Evolutionary conservation across 1,284 basidiomycete genomes (phyloP).

Genomic region (Apiotrichum veenhuisii): DNA sequence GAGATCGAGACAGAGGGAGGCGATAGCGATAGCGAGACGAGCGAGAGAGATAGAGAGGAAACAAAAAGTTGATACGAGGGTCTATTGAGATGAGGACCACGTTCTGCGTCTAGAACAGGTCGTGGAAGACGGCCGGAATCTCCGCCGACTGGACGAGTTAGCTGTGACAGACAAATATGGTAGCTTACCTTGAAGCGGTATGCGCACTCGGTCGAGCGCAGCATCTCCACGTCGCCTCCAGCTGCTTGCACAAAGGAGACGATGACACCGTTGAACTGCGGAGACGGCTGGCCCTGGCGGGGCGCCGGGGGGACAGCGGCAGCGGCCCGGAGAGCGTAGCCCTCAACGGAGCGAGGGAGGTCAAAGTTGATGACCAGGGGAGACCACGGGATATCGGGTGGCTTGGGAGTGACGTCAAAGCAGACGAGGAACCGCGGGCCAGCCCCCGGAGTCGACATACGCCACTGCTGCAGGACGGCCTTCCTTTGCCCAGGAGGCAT

Average conservation of each 20-base stretch:
- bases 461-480: slow-evolving; percentile 58
- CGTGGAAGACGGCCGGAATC: slow-evolving; percentile 46
- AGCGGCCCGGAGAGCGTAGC: slow-evolving; percentile 70
- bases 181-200: slow-evolving; percentile 66
- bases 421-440: slow-evolving; percentile 68
- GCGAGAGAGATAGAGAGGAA: not conserved
- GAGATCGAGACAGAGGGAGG: slow-evolving; percentile 1
- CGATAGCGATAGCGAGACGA: not conserved
- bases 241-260: slow-evolving; percentile 95
- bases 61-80: not conserved
- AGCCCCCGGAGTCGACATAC: slow-evolving; percentile 30
- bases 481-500: slow-evolving; percentile 64
- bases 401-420: slow-evolving; percentile 85
- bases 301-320: slow-evolving; percentile 39
- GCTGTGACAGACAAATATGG: too few species aligned
- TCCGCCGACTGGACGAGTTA: slow-evolving; percentile 37
- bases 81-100: slow-evolving; percentile 12
- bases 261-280: slow-evolving; percentile 59
- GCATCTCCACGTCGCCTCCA: slow-evolving; percentile 95
- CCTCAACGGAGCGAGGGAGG: slow-evolving; percentile 89
- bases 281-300: slow-evolving; percentile 58
- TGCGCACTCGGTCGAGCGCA: slow-evolving; percentile 94
- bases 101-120: slow-evolving; percentile 35
- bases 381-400: slow-evolving; percentile 80
- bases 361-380: slow-evolving; percentile 93